phyloP scores from a whole-genome alignment of 139 green algal genomes.

The Desmodesmus armatus region DNA sequence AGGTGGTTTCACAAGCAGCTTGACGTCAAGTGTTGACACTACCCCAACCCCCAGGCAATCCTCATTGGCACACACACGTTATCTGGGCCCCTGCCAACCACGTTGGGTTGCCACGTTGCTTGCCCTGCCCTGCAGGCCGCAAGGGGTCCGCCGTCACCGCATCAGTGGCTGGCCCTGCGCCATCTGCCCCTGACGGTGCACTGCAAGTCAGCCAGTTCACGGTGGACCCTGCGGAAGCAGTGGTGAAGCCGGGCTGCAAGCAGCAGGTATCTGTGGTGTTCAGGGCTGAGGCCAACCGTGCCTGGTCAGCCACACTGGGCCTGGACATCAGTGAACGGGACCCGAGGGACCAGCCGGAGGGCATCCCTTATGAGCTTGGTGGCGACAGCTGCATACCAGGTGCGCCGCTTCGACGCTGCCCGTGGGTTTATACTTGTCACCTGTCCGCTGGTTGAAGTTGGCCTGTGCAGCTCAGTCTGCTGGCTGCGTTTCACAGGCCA shows the following conservation, averaged over 20 bases:
- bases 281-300: constrained; percentile 53
- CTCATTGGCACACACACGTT: no score
- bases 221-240: constrained; percentile 61
- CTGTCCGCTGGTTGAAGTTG: no score
- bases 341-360: constrained; percentile 59
- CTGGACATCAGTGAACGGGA: constrained; percentile 76
- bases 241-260: constrained; percentile 60
- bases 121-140: constrained; percentile 12
- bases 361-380: constrained; percentile 77
- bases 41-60: no score
- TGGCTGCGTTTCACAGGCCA: no score
- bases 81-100: no score
- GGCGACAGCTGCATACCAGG: constrained; percentile 83
- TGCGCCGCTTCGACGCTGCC: neutral
- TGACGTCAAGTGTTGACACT: neutral
- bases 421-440: no score
- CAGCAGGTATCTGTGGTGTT: constrained; percentile 76
- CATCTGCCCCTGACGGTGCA: neutral
- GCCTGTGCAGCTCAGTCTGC: no score
- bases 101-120: neutral
- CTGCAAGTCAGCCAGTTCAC: constrained; percentile 70
- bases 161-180: neutral
- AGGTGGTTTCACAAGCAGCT: neutral
- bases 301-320: constrained; percentile 54
- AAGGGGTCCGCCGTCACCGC: neutral